Base-by-base conservation (phyloP, 2,329 filamentous ascomycete species). In the Fusarium aywerte region DNA sequence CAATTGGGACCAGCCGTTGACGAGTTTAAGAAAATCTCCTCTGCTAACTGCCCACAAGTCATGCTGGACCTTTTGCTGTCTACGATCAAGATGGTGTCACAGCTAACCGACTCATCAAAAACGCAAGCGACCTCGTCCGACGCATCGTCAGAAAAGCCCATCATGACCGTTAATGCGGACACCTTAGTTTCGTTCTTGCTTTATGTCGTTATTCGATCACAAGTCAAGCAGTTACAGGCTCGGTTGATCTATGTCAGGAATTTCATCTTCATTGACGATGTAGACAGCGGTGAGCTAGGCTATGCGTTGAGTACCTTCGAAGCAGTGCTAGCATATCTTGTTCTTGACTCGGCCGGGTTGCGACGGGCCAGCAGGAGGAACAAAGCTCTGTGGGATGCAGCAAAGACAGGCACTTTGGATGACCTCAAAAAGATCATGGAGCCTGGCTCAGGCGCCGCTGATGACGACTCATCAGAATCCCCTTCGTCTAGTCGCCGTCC, bases 221-320 rank as follows among this genome's bases (percentile, higher is more conserved):
- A 96, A 62, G 89, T 97, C 25, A 89, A 92, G 59, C 90, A 97
- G 78, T 83, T 99, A 10, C 92, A 97, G 72, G 93, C 96, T 4
- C 87, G 95, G 20, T 81, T 99, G 44, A 84, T 91, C n/a, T 99
- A 98, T 76, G 97, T 98, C 85, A 91, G 95, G 40, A 93, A 97
- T 74, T 99, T 97, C 75, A 96, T 97, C 69, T 99, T 97, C 78
- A 94, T 97, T 49, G 96, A 98, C 72, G 96, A 99, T 79, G 93
- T 99, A 10, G 96, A 99, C 69, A 96, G 89, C 63, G 96, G 96
- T 47, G 96, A 99, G 79, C 90, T 96, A 83, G 96, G 96, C 10
- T 99, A 99, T 78, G 94, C 95, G 0, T 79, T 99, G 49, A 98
- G 95, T 78, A 99, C 96, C 0, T 92, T 98, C 62, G 96, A 99